Evolutionary conservation across 495 filamentous ascomycete species (phyloP).

Genomic region (Penicillium roqueforti): DNA sequence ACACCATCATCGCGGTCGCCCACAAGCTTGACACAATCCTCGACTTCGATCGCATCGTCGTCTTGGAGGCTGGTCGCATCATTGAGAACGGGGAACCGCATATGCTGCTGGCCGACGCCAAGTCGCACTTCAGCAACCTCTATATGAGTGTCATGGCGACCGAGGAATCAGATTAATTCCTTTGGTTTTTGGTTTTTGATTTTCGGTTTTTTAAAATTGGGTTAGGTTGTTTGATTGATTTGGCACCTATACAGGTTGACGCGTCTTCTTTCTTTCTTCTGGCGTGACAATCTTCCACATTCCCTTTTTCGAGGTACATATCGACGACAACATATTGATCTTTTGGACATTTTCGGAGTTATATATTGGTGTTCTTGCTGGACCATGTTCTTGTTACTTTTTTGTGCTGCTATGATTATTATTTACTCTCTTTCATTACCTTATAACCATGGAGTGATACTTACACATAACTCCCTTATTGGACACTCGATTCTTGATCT

Average conservation of each 20-base stretch:
- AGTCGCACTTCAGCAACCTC: conserved; percentile 31
- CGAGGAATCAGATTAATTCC: conserved; percentile 22
- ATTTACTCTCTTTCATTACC: conserved; percentile 14
- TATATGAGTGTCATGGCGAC: conserved; percentile 28
- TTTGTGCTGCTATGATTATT: not conserved
- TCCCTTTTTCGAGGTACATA: conserved; percentile 20
- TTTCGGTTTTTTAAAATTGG: not conserved
- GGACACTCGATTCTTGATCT: not conserved
- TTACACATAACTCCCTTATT: not conserved
- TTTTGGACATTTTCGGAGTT: conserved; percentile 14
- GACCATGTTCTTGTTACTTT: not conserved
- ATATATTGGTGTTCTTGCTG: conserved; percentile 8
- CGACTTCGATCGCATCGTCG: conserved; percentile 49
- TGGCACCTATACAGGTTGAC: conserved; percentile 18
- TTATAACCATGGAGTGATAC: not conserved
- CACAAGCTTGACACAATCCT: conserved; percentile 59
- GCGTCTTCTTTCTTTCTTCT: conserved; percentile 2
- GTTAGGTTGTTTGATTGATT: conserved; percentile 7
- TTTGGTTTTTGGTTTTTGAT: not conserved
- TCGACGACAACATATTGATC: conserved; percentile 22
- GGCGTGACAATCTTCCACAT: conserved; percentile 9
- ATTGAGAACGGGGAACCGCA: conserved; percentile 45
- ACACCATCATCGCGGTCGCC: conserved; percentile 59
- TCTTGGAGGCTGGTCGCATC: conserved; percentile 45
- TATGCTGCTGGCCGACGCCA: conserved; percentile 25